phyloP scores from a whole-genome alignment of 1,139 yeast species.

The Yamadazyma songkhlaensis region DNA sequence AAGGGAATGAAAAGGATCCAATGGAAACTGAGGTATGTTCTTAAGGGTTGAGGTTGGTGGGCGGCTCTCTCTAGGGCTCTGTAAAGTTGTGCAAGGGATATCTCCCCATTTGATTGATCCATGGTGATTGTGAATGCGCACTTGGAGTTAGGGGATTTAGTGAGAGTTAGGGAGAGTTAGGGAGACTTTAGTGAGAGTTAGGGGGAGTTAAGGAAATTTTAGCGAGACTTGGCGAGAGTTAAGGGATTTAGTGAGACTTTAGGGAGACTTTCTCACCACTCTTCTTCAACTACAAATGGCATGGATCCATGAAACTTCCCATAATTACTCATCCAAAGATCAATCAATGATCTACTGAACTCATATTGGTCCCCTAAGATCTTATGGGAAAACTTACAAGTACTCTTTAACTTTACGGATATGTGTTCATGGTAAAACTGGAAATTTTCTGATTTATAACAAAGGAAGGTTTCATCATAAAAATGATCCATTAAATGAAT shows the following conservation, averaged over 20 bases:
- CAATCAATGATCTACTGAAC: constrained; percentile 8
- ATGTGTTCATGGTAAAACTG: constrained; percentile 3
- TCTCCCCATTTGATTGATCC: background rate
- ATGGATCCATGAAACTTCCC: constrained; percentile 3
- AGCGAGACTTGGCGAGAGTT: too few relatives aligned
- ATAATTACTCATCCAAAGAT: constrained; percentile 8
- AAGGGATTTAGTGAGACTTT: background rate
- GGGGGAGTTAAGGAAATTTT: too few relatives aligned
- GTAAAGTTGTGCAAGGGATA: background rate
- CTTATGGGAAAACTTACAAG: constrained; percentile 9
- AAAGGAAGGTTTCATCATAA: constrained; percentile 17
- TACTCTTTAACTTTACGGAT: constrained; percentile 9
- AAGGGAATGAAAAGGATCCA: background rate
- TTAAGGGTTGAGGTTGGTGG: background rate
- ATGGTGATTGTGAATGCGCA: background rate
- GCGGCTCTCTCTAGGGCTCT: background rate
- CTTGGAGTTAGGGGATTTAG: background rate
- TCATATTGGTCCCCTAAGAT: constrained; percentile 3
- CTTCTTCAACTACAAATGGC: constrained; percentile 1
- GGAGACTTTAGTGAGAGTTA: too few relatives aligned
- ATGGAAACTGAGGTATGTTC: background rate
- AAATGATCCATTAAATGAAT: constrained; percentile 19
- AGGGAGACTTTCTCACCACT: background rate
- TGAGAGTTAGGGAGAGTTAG: too few relatives aligned
- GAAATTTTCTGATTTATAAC: constrained; percentile 9